These are phyloP conservation scores for Emmonsia crescens DNA, from an alignment of 2,329 filamentous ascomycete species.

Conservation along the genomic window DNA sequence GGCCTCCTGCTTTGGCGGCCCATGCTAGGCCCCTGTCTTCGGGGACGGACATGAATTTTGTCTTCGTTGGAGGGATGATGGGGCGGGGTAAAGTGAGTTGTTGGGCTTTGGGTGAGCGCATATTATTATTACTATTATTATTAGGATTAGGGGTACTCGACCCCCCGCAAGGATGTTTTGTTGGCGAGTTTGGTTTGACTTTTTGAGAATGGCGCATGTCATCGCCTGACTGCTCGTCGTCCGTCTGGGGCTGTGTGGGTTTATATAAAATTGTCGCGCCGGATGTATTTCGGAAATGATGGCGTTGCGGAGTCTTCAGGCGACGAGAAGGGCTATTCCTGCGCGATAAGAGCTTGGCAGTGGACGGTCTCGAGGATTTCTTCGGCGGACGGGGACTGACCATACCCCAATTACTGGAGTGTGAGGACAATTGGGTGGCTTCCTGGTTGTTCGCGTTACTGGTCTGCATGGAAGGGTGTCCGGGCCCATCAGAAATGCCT, in stretches of 20 bases:
- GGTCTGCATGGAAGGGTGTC: conserved; percentile 14
- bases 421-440: neutral
- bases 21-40: conserved; percentile 46
- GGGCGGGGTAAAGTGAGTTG: conserved; percentile 42
- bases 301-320: conserved; percentile 29
- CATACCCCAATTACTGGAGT: conserved; percentile 16
- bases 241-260: conserved; percentile 39
- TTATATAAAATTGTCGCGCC: conserved; percentile 78
- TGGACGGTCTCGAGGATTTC: conserved; percentile 31
- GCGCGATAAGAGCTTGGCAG: conserved; percentile 31
- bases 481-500: conserved; percentile 30
- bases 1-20: conserved; percentile 29
- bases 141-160: neutral
- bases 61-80: conserved; percentile 40
- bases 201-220: neutral
- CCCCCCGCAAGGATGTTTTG: neutral
- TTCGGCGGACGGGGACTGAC: conserved; percentile 24
- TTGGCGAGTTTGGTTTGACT: neutral
- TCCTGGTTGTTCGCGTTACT: conserved; percentile 13
- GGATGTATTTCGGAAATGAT: conserved; percentile 64
- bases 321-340: conserved; percentile 26
- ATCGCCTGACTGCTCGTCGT: neutral
- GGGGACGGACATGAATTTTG: conserved; percentile 46
- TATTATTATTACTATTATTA: neutral
- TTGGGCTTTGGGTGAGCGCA: conserved; percentile 16